Percentiles rank a stretch among this genome's conserved stretches.
These are phyloP conservation scores for Suhomyces kunorum DNA, from an alignment of 1,139 yeast species.

Conservation along the genomic window DNA sequence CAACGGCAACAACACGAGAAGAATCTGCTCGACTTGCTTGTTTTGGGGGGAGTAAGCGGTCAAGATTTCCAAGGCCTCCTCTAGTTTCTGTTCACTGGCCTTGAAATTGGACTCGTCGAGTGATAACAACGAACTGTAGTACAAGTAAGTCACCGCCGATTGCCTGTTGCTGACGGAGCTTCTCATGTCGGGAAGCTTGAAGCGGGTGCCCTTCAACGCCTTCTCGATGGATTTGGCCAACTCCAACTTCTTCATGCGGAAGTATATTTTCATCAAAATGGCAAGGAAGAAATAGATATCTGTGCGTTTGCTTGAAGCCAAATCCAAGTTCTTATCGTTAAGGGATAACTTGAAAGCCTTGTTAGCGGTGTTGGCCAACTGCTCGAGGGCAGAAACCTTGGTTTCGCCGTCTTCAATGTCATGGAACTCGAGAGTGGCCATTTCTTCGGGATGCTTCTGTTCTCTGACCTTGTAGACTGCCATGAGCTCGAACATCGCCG, in stretches of 20 bases:
- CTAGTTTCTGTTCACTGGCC: slow-evolving; percentile 51
- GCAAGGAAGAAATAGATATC: slow-evolving; percentile 78
- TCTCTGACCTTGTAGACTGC: slow-evolving; percentile 44
- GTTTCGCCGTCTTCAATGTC: slow-evolving; percentile 15
- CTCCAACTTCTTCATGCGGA: slow-evolving; percentile 66
- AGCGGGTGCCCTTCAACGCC: slow-evolving; percentile 61
- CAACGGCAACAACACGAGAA: slow-evolving; percentile 57
- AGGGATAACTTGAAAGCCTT: slow-evolving; percentile 75
- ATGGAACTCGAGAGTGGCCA: slow-evolving; percentile 15
- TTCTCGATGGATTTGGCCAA: slow-evolving; percentile 78
- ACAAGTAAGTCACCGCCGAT: slow-evolving; percentile 61
- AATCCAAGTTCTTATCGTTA: slow-evolving; percentile 69
- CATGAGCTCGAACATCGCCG: slow-evolving; percentile 57
- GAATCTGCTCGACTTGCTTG: slow-evolving; percentile 42
- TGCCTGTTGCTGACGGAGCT: slow-evolving; percentile 45
- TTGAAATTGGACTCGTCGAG: slow-evolving; percentile 63
- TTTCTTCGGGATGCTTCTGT: slow-evolving; percentile 34
- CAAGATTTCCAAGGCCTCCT: slow-evolving; percentile 46
- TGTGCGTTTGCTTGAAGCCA: slow-evolving; percentile 51
- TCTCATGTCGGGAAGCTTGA: slow-evolving; percentile 53
- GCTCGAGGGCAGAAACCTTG: slow-evolving; percentile 38
- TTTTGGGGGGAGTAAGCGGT: slow-evolving; percentile 23
- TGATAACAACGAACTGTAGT: slow-evolving; percentile 64
- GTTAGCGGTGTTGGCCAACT: slow-evolving; percentile 68
- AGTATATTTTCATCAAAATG: slow-evolving; percentile 70